Conservation (phyloP, 2,329 filamentous ascomycete species). For the Aspergillus uvarum region DNA sequence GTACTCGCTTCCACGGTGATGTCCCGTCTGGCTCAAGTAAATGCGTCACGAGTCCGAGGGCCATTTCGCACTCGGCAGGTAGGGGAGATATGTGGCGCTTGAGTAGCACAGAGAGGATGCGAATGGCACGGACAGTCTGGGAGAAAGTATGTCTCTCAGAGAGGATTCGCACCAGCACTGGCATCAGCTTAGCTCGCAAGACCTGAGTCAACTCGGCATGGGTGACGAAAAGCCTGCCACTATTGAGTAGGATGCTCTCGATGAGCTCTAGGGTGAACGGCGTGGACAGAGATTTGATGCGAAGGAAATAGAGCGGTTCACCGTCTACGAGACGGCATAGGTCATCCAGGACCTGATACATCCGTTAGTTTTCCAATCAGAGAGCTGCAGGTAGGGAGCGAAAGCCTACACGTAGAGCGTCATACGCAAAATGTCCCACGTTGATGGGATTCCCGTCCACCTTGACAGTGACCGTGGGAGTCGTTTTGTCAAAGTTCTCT, state of each 20-base stretch:
- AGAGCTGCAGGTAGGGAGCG: background rate
- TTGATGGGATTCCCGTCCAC: conserved; percentile 63
- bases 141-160: conserved; percentile 78
- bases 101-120: conserved; percentile 79
- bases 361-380: conserved; percentile 4
- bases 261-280: conserved; percentile 88
- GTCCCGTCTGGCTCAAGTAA: conserved; percentile 81
- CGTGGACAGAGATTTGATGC: conserved; percentile 73
- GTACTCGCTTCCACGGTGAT: conserved; percentile 77
- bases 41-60: conserved; percentile 76
- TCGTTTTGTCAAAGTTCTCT: conserved; percentile 46
- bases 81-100: conserved; percentile 74
- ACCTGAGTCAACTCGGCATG: conserved; percentile 81
- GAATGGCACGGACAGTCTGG: conserved; percentile 75
- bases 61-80: conserved; percentile 76
- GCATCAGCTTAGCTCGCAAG: conserved; percentile 74
- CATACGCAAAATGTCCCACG: conserved; percentile 73
- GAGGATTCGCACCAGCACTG: conserved; percentile 74
- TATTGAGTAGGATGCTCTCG: conserved; percentile 83
- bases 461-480: conserved; percentile 66
- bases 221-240: conserved; percentile 72
- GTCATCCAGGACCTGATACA: conserved; percentile 73
- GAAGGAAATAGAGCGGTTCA: conserved; percentile 77
- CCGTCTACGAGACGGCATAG: conserved; percentile 84
- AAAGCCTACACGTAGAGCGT: conserved; percentile 69